Percentiles rank a stretch among this genome's conserved stretches.
phyloP scores from a whole-genome alignment of 148 eudicot species.

The Rhododendron molle region DNA sequence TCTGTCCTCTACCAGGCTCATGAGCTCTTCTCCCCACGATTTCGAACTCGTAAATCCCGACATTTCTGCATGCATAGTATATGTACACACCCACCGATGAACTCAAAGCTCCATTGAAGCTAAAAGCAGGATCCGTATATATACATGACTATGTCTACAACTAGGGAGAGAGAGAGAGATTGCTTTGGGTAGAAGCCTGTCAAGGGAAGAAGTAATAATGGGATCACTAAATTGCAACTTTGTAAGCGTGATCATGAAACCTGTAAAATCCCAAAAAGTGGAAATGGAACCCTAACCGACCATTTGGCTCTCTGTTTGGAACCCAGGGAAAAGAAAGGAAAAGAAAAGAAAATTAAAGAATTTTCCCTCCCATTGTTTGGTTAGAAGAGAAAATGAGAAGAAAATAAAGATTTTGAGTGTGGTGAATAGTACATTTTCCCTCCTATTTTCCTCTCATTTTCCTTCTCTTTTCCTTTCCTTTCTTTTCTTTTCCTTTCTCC shows the following conservation, averaged over 20 bases:
- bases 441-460: no score
- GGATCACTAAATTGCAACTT: constrained; percentile 5
- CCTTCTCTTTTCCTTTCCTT: no score
- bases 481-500: no score
- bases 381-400: no score
- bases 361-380: no score
- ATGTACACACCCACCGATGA: background rate
- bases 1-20: constrained; percentile 56
- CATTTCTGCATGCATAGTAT: constrained; percentile 25
- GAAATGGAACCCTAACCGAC: constrained; percentile 12
- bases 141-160: background rate
- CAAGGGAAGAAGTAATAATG: background rate
- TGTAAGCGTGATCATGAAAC: constrained; percentile 20
- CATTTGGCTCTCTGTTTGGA: no score
- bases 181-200: constrained; percentile 14
- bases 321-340: no score
- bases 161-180: constrained; percentile 4
- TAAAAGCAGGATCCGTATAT: background rate
- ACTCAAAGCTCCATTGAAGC: constrained; percentile 7
- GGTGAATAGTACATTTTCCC: no score
- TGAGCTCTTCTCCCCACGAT: constrained; percentile 81
- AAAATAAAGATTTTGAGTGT: no score
- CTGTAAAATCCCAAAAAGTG: background rate
- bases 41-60: constrained; percentile 38
- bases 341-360: no score